Evolutionary conservation across 2,329 filamentous ascomycete species (phyloP), one percentile per base, ranked within the genome.

Genomic region (Parascedosporium putredinis): DNA sequence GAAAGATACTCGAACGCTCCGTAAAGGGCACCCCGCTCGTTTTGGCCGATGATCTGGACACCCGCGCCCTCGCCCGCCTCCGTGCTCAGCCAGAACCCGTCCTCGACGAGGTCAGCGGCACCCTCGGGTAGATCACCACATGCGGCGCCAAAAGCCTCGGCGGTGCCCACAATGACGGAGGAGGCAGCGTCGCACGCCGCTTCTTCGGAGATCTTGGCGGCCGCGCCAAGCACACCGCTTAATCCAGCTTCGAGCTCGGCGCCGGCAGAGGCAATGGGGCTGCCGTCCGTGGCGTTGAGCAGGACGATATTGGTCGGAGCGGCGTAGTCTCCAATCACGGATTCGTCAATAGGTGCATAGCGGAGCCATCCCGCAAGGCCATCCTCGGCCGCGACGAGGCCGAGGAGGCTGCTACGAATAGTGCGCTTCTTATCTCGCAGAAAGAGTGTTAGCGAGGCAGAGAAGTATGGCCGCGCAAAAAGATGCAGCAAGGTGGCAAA

Each of bases 1-100:
- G 78, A 81, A 7, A 87, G 70, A 54, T 84, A 86, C 54, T 84
- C 76, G 56, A 84, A 86, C 3, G 82, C 71, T 5, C 83, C 83
- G 55, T 86, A 86, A 1, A 87, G 70, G 4, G 80, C 78, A 10
- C 81, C 83, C 0, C 81, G 75, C 57, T 84, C 79, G 56, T 84
- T 85, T 53, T 78, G 70, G 0, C 81, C 81, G 1, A 85, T 58
- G 46, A 86, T 84, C 29, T 73, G 65, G 20, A 83, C 36, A n/a
- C n/a, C n/a, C 33, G 12, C 18, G 18, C 5, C 72, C 1, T 64
- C 56, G 7, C 65, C 67, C 4, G 52, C 44, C 22, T 65, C 65
- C 3, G 67, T 74, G 55, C 64, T 72, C 24, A 86, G 68, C 67
- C 73, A 82, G 62, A 79, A 86, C 3, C 82, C 82, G 56, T 83